phyloP scores from a whole-genome alignment of 2,329 filamentous ascomycete species.

The Verticillium zaregamsianum region DNA sequence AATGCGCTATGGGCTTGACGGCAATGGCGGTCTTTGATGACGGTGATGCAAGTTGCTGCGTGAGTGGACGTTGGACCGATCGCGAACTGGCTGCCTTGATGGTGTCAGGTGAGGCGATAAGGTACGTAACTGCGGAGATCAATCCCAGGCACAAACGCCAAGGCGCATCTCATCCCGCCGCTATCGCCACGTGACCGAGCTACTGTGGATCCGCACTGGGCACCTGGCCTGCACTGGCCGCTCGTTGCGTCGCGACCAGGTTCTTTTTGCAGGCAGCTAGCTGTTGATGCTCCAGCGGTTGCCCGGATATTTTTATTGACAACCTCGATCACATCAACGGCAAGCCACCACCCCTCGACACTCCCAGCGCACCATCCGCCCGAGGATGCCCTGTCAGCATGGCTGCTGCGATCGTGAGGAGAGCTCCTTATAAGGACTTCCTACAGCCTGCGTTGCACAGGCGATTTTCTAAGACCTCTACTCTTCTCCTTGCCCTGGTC shows the following conservation, averaged over 20 bases:
- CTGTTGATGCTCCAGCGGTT: neutral
- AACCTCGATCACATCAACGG: neutral
- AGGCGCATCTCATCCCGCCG: neutral
- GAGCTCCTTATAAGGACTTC: conserved; percentile 76
- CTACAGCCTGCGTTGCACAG: conserved; percentile 83
- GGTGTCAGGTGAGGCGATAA: neutral
- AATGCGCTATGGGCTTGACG: neutral
- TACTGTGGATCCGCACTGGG: neutral
- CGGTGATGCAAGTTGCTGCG: neutral
- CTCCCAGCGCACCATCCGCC: neutral
- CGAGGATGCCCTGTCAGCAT: conserved; percentile 45
- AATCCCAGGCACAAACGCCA: neutral
- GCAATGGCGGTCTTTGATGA: neutral
- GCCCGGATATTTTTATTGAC: neutral
- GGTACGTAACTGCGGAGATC: conserved; percentile 3
- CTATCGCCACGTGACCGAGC: neutral
- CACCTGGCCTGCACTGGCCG: neutral
- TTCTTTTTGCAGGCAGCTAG: neutral
- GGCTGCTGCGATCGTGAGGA: conserved; percentile 51
- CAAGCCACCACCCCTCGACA: neutral
- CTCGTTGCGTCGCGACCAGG: neutral
- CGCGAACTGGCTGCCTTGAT: neutral
- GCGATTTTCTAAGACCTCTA: conserved; percentile 76
- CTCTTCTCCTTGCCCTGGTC: conserved; percentile 64
- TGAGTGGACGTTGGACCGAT: neutral